Base-by-base conservation (phyloP, 495 filamentous ascomycete species). In the Penicillium fimorum region DNA sequence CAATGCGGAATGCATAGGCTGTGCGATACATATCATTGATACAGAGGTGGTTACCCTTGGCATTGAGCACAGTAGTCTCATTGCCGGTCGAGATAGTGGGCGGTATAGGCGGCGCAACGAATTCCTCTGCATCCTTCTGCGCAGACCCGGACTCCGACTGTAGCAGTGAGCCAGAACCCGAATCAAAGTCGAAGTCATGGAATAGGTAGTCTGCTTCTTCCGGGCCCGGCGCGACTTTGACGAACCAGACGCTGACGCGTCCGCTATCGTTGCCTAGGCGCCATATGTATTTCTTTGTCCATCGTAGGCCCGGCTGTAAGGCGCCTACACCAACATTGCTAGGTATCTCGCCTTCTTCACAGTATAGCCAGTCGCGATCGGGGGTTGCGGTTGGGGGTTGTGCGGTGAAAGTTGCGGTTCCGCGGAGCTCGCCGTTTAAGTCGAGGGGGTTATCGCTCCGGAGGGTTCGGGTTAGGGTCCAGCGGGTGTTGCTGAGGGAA, bases 11-110 rank as follows among this genome's bases (percentile, higher is more conserved):
- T 13, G 74, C 69, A 58, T 79, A 79, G 5, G 74, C 74, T 7
- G 75, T 79, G 44, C 70, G 74, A 62, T 79, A 79, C 75, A 77
- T 77, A 65, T 79, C 76, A 51, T 79, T 74, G 38, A 79, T 72
- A 52, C 76, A 79, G 3, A 79, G 65, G 53, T 79, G 76, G 42
- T 77, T 72, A 8, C 76, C 76, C 10, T 65, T 62, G 3, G 76
- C 76, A 42, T 57, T 59, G 5, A 77, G 50, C 8, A 77, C 67
- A 8, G 54, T 55, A 5, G 68, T 74, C 29, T 64, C 53, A n/a
- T 33, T 45, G 15, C 40, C 40, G 1, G 47, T 25, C 15, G 30
- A 10, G 11, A 50, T 50, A 5, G 56, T 13, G 0, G 72, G 72
- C 10, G 71, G 71, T 1, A 51, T 55, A 0, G 71, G 68, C 7